Evolutionary conservation across 2,329 filamentous ascomycete genomes (phyloP).

Genomic region (Colletotrichum costaricense): DNA sequence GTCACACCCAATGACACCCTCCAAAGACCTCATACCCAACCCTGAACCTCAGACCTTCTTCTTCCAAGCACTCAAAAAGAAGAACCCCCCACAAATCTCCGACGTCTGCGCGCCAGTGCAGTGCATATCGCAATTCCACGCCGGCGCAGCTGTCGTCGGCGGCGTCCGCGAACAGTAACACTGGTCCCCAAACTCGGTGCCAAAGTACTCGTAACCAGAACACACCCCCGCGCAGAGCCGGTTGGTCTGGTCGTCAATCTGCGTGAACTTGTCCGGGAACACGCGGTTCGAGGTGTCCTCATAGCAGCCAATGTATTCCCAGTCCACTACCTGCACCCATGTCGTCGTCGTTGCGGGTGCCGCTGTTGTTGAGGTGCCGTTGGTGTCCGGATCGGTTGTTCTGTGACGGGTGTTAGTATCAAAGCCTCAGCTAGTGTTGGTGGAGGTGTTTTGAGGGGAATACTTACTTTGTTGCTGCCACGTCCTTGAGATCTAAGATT

Average conservation of each 20-base stretch:
- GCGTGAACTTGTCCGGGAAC: background rate
- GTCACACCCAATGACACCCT: background rate
- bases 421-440: fast-evolving
- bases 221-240: constrained; percentile 6
- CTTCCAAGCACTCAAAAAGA: constrained; percentile 25
- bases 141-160: background rate
- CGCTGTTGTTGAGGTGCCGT: background rate
- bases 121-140: constrained; percentile 28
- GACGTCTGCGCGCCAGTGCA: constrained; percentile 21
- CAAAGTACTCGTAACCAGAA: constrained; percentile 6
- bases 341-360: constrained; percentile 14
- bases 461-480: background rate
- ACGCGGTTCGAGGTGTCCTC: constrained; percentile 22
- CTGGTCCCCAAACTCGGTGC: constrained; percentile 17
- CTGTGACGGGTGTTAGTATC: background rate
- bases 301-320: constrained; percentile 17
- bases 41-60: background rate
- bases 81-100: constrained; percentile 20
- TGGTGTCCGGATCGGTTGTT: background rate
- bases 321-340: constrained; percentile 11
- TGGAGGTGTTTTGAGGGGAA: too few species aligned
- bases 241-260: constrained; percentile 4
- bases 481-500: constrained; percentile 4
- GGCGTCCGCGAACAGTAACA: constrained; percentile 20
- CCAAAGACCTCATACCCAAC: background rate